These are phyloP conservation scores for Solanum commersonii DNA, from an alignment of 257 asterid species.

Conservation along the genomic window DNA sequence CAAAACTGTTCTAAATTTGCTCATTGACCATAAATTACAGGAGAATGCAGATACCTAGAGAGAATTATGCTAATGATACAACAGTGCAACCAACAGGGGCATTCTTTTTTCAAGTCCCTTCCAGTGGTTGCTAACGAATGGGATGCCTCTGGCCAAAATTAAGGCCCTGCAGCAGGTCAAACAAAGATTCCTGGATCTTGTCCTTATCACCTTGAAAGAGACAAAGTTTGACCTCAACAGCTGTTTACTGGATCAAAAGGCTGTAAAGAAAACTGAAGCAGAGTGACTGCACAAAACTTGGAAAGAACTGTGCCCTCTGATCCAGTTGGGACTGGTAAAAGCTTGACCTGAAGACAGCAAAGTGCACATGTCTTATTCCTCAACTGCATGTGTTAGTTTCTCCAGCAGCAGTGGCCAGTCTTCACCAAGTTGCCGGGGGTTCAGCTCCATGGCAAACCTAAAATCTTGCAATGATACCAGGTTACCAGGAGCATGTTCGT, in stretches of 20 bases:
- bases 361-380: constrained; percentile 32
- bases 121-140: constrained; percentile 30
- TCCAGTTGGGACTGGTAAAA: constrained; percentile 23
- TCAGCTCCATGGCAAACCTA: constrained; percentile 81
- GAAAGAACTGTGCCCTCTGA: constrained; percentile 22
- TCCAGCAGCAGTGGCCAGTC: constrained; percentile 86
- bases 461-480: constrained; percentile 65
- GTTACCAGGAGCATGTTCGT: constrained; percentile 24
- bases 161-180: constrained; percentile 25
- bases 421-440: constrained; percentile 79
- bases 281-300: constrained; percentile 9
- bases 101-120: constrained; percentile 26
- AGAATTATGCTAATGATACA: constrained; percentile 73
- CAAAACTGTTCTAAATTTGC: constrained; percentile 83
- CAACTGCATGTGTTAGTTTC: constrained; percentile 49
- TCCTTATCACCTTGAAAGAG: constrained; percentile 29
- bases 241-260: constrained; percentile 37
- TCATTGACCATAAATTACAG: constrained; percentile 63
- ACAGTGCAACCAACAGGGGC: constrained; percentile 49
- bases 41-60: constrained; percentile 33
- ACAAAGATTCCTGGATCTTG: constrained; percentile 33
- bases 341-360: constrained; percentile 21
- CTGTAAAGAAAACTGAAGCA: constrained; percentile 9
- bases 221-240: constrained; percentile 22
- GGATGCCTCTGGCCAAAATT: constrained; percentile 17